A percentile compares a stretch with the other conserved stretches of the same genome.
Conservation (phyloP, 495 filamentous ascomycete species). For the Lasiosphaeris hirsuta region DNA sequence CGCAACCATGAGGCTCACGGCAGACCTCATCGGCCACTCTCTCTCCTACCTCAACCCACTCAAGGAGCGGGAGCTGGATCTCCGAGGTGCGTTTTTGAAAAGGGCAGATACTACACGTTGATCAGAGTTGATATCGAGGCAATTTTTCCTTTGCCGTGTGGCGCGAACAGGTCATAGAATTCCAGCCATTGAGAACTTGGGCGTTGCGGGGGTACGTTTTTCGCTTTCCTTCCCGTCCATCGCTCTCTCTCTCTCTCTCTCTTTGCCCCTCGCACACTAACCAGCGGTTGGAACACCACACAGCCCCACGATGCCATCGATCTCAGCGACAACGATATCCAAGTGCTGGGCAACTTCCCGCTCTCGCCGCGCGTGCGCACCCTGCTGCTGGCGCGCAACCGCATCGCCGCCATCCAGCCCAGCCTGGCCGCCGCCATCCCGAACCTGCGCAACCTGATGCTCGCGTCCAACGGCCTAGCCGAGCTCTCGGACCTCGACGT, state of each 20-base stretch:
- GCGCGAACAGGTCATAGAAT: constrained; percentile 89
- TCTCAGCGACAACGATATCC: constrained; percentile 97
- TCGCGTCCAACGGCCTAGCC: constrained; percentile 70
- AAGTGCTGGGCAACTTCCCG: constrained; percentile 87
- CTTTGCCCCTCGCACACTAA: too few relatives aligned
- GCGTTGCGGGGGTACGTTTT: constrained; percentile 80
- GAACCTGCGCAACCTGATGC: constrained; percentile 69
- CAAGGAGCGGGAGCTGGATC: constrained; percentile 96
- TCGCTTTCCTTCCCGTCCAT: constrained; percentile 9
- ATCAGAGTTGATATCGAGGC: constrained; percentile 82
- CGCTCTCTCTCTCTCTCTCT: too few relatives aligned
- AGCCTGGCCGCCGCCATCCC: constrained; percentile 69
- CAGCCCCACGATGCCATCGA: constrained; percentile 89
- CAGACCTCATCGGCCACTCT: constrained; percentile 85
- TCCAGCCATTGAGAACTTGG: constrained; percentile 95
- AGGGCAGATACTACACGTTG: constrained; percentile 96
- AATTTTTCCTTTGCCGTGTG: constrained; percentile 26
- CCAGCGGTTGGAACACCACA: too few relatives aligned
- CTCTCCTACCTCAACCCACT: constrained; percentile 97
- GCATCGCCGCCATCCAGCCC: constrained; percentile 75
- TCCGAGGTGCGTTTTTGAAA: constrained; percentile 97
- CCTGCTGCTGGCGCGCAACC: constrained; percentile 86
- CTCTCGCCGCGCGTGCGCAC: constrained; percentile 81
- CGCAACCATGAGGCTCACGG: constrained; percentile 80
- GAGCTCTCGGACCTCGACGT: constrained; percentile 87